Evolutionary conservation across 176 grass and related monocot species (phyloP).

Genomic region (Areca catechu): DNA sequence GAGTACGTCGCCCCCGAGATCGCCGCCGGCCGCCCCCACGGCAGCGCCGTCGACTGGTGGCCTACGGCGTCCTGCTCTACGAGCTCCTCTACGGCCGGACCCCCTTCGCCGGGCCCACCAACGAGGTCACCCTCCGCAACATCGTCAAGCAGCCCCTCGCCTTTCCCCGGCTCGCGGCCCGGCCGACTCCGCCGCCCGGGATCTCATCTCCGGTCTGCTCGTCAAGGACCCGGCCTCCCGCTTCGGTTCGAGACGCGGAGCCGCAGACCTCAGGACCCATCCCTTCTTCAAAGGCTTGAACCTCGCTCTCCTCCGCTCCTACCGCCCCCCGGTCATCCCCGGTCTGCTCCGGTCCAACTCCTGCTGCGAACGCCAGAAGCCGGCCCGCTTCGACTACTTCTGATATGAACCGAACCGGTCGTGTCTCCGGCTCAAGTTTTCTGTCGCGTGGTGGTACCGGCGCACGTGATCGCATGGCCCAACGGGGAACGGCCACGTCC

Average conservation of each 20-base stretch:
- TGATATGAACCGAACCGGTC: too few relatives aligned
- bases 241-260: constrained; percentile 55
- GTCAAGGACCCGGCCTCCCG: constrained; percentile 55
- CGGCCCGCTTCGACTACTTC: constrained; percentile 25
- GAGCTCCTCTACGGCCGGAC: constrained; percentile 75
- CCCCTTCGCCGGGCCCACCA: constrained; percentile 57
- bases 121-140: constrained; percentile 62
- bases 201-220: constrained; percentile 68
- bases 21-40: constrained; percentile 63
- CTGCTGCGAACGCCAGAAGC: constrained; percentile 3
- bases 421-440: too few relatives aligned
- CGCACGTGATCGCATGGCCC: too few relatives aligned
- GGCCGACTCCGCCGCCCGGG: constrained; percentile 22
- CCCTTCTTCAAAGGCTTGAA: constrained; percentile 80
- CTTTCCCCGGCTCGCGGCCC: constrained; percentile 20
- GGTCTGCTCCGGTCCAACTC: neutral
- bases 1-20: constrained; percentile 93
- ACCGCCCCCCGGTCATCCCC: constrained; percentile 61
- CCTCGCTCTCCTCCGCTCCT: constrained; percentile 63
- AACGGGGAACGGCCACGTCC: too few relatives aligned
- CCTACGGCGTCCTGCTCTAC: constrained; percentile 89
- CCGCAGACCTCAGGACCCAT: constrained; percentile 68
- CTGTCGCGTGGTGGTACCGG: too few relatives aligned
- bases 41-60: constrained; percentile 93
- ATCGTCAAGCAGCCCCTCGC: constrained; percentile 59